These are phyloP conservation scores for Prillingera fragicola DNA, from an alignment of 1,284 basidiomycete genomes.

Conservation along the genomic window DNA sequence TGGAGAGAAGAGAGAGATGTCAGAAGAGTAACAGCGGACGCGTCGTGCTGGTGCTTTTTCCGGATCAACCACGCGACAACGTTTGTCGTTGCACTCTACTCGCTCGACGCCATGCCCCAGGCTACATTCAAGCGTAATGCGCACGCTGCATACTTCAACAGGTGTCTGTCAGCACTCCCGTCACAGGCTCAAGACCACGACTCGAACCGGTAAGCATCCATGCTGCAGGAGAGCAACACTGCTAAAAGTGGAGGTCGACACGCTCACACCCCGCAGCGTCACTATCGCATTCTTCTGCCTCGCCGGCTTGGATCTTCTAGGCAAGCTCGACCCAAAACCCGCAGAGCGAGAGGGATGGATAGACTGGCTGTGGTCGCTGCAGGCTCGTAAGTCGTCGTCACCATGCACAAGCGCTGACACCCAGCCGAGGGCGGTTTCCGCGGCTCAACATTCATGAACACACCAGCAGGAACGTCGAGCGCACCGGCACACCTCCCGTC, in stretches of 20 bases:
- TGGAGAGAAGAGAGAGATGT: background rate
- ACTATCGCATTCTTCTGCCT: conserved; percentile 80
- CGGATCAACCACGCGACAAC: background rate
- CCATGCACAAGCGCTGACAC: background rate
- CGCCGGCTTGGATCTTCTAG: conserved; percentile 68
- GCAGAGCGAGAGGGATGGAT: conserved; percentile 61
- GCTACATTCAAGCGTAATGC: conserved; percentile 46
- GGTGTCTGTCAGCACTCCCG: conserved; percentile 43
- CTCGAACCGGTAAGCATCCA: conserved; percentile 37
- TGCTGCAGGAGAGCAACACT: too few relatives aligned
- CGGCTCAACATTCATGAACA: conserved; percentile 64
- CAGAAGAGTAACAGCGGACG: too few relatives aligned
- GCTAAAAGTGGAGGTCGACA: background rate
- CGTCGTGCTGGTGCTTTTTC: too few relatives aligned
- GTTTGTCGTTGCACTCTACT: background rate
- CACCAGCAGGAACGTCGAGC: conserved; percentile 49
- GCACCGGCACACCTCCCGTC: conserved; percentile 80
- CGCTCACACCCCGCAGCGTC: conserved; percentile 53
- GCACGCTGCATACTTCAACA: conserved; percentile 41
- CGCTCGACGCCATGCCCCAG: conserved; percentile 24
- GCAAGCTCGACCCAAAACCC: conserved; percentile 53
- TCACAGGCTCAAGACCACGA: conserved; percentile 39
- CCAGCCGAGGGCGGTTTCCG: conserved; percentile 65
- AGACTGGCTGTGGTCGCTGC: conserved; percentile 83
- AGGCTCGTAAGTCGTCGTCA: conserved; percentile 50